phyloP scores from a whole-genome alignment of 768 basidiomycete genomes.

The Suillus plorans region DNA sequence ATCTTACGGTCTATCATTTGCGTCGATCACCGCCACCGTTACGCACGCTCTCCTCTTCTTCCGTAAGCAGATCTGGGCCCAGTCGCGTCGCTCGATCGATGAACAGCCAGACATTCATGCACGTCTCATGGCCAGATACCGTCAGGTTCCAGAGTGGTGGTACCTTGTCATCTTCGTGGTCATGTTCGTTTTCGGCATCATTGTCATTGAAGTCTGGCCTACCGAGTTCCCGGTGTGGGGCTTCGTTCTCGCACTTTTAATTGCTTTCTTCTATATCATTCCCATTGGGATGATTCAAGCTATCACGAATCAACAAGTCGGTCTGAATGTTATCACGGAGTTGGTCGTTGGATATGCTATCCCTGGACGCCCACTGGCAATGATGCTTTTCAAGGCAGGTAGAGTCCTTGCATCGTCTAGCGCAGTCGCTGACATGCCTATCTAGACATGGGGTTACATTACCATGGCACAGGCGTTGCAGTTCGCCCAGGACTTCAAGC shows the following conservation, averaged over 20 bases:
- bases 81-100: slow-evolving; percentile 48
- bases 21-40: slow-evolving; percentile 40
- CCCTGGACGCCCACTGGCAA: slow-evolving; percentile 67
- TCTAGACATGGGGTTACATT: slow-evolving; percentile 63
- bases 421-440: slow-evolving; percentile 15
- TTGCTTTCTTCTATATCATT: slow-evolving; percentile 64
- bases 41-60: slow-evolving; percentile 50
- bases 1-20: slow-evolving; percentile 50
- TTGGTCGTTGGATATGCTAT: slow-evolving; percentile 60
- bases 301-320: slow-evolving; percentile 78
- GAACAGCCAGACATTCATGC: slow-evolving; percentile 63
- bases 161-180: slow-evolving; percentile 44
- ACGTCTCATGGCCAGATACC: slow-evolving; percentile 57
- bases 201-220: slow-evolving; percentile 65
- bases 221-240: slow-evolving; percentile 47
- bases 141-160: slow-evolving; percentile 62
- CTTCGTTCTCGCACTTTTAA: slow-evolving; percentile 39
- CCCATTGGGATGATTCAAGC: slow-evolving; percentile 80
- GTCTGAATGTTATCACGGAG: slow-evolving; percentile 69
- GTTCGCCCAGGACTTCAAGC: slow-evolving; percentile 73
- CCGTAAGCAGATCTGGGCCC: slow-evolving; percentile 54
- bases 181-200: slow-evolving; percentile 60
- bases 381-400: slow-evolving; percentile 76
- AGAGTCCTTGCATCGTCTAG: slow-evolving; percentile 20
- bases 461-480: slow-evolving; percentile 65